These are phyloP conservation scores for Gaertneriomyces sp. DNA, from an alignment of 192 early-diverging fungal genomes.

Conservation along the genomic window DNA sequence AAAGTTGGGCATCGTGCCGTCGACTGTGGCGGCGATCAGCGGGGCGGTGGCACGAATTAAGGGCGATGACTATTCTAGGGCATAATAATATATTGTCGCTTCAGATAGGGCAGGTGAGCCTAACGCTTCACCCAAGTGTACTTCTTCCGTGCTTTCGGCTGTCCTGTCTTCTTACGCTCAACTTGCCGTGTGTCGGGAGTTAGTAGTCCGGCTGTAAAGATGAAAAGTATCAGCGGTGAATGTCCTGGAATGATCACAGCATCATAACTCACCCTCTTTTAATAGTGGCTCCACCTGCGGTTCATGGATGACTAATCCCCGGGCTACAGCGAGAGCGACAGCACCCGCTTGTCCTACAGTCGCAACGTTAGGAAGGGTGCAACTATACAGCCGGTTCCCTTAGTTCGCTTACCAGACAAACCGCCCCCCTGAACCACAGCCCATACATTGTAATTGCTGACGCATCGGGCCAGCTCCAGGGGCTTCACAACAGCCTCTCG, in stretches of 20 bases:
- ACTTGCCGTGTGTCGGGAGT: constrained; percentile 58
- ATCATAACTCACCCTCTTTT: constrained; percentile 39
- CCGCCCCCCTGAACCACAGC: constrained; percentile 77
- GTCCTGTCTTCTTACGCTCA: constrained; percentile 95
- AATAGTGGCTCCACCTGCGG: constrained; percentile 55
- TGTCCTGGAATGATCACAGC: not conserved
- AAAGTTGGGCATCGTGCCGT: not conserved
- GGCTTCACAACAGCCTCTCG: constrained; percentile 71
- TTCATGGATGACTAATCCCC: constrained; percentile 66
- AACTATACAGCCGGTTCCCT: not conserved
- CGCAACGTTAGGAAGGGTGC: not conserved
- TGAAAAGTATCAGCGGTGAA: constrained; percentile 1
- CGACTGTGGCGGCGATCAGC: not conserved
- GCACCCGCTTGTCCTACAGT: constrained; percentile 76
- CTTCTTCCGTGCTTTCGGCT: constrained; percentile 88
- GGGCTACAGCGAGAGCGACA: constrained; percentile 74
- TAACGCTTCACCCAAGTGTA: constrained; percentile 61
- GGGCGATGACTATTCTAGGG: no score
- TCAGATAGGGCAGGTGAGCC: no score
- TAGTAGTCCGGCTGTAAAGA: constrained; percentile 28
- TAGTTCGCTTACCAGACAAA: constrained; percentile 48
- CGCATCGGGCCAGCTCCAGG: constrained; percentile 57
- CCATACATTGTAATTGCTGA: constrained; percentile 87
- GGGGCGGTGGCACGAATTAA: no score
- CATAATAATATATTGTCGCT: no score